Base-by-base conservation (phyloP, 192 early-diverging fungal species). In the Podila horticola region DNA sequence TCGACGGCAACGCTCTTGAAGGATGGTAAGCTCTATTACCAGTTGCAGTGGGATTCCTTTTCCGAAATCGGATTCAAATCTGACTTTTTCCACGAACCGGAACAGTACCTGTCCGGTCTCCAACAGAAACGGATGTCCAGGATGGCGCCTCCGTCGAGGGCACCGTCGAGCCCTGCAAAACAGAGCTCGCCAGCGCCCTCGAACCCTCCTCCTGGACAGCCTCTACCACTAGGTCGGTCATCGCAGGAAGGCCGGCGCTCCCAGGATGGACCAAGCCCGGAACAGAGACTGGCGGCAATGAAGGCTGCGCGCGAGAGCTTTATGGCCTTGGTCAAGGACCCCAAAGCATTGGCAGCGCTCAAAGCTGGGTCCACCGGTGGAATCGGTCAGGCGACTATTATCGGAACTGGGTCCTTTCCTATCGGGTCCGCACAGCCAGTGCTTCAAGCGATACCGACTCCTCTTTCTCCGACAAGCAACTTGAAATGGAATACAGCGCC, bases 21-120 rank as follows among this genome's bases (percentile, higher is more conserved):
- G 77, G 77, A 81, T 81, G 77, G 77, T 81, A 81, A 81, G 67
- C 77, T 81, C 67, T 81, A 81, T 66, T 81, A 81, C 77, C 77
- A 81, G 71, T 61, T 81, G 67, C 71, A 81, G 58, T 81, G 77
- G 77, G 77, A 81, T 64, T 30, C 52, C 28, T 81, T 81, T 59
- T 73, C 71, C 20, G 62, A 69, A 31, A 20, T 34, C 0, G 77
- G 77, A 24, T 81, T 81, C 62, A 64, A 64, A 26, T 69, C 77
- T 19, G 77, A 81, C 17, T 81, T 81, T 31, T 81, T 81, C 62
- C 22, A 64, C 49, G 45, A 73, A 73, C 77, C 77, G 62, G 77
- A 81, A 38, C 77, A 81, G 50, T 81, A 81, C 48, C 77, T 81
- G 77, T 72, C 77, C 28, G 71, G 71, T 65, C 77, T 81, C 62